Evolutionary conservation across 1,284 basidiomycete genomes (phyloP).

Genomic region (Trametes pubescens): DNA sequence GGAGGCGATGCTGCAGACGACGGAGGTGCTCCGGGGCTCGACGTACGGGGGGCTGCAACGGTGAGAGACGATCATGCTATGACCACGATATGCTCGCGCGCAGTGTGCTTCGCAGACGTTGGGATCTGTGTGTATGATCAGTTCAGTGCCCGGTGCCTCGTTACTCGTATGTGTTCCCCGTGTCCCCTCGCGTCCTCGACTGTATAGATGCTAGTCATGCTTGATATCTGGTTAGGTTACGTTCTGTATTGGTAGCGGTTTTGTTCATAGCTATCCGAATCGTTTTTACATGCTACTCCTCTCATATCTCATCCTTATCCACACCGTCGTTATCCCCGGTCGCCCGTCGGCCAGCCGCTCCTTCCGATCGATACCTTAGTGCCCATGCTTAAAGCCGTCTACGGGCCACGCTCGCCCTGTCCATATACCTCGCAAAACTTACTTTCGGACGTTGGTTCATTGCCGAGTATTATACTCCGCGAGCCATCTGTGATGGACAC

Average conservation of each 20-base stretch:
- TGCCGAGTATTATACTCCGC: neutral
- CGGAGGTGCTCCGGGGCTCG: constrained; percentile 23
- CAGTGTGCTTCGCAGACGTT: neutral
- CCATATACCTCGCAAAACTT: neutral
- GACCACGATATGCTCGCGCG: neutral
- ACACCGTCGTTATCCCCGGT: neutral
- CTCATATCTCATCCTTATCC: neutral
- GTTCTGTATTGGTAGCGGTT: constrained; percentile 21
- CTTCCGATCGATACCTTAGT: neutral
- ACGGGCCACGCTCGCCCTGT: neutral
- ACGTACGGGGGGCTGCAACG: constrained; percentile 8
- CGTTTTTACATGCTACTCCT: neutral
- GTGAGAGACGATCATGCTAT: constrained; percentile 12
- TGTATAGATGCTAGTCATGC: neutral
- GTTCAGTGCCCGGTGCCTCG: too few species aligned
- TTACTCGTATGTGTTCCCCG: neutral
- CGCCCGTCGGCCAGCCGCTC: neutral
- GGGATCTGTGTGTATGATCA: constrained; percentile 1
- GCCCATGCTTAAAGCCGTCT: neutral
- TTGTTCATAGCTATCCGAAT: constrained; percentile 12
- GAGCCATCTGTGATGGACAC: neutral
- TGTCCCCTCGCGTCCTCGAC: too few species aligned
- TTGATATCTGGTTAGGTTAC: neutral
- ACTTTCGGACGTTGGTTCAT: neutral
- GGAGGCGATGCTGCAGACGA: constrained; percentile 25